Evolutionary conservation across 495 filamentous ascomycete species (phyloP), one percentile per base, ranked within the genome.

Genomic region (Penicillium cosmopolitanum): DNA sequence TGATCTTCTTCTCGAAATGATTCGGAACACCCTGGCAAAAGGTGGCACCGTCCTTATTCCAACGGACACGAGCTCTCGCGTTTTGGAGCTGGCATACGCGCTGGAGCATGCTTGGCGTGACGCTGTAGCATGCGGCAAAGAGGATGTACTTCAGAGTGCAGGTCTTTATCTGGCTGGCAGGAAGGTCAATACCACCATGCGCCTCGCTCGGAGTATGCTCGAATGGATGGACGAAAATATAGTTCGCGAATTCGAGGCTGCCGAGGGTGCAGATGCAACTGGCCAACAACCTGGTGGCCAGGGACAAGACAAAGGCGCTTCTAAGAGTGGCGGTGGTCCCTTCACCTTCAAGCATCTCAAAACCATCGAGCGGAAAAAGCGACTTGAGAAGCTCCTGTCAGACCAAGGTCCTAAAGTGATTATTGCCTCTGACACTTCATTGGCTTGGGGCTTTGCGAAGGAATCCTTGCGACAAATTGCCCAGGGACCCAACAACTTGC

Each of bases 161-260:
- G 88, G 86, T 55, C 74, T 97, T 0, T 97, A 93, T 69, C 74
- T 99, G 36, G 94, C 91, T 0, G 91, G 91, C 18, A 87, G 84
- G 50, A 93, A 88, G 60, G 87, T 89, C 53, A 83, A 86, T 52
- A 90, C 89, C 23, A 94, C 91, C 2, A 91, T 96, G 87, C 79
- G 89, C 56, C 87, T 96, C 55, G 90, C 93, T 15, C 83, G 92
- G 60, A 97, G 94, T 70, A 96, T 98, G 92, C 76, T 98, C 54
- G 95, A 99, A 71, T 99, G 95, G 95, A 98, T 97, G 92, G 93
- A 97, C 66, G 93, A 97, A 64, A 88, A 83, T 50, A 92, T 99
- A 51, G 85, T 96, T 53, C 84, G 88, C 50, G 93, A 97, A 61
- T 96, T 97, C 56, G 96, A 99, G 73, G 87, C 88, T 2, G 86